Base-by-base conservation (phyloP, 2,329 filamentous ascomycete species). In the Verticillium nonalfalfae region DNA sequence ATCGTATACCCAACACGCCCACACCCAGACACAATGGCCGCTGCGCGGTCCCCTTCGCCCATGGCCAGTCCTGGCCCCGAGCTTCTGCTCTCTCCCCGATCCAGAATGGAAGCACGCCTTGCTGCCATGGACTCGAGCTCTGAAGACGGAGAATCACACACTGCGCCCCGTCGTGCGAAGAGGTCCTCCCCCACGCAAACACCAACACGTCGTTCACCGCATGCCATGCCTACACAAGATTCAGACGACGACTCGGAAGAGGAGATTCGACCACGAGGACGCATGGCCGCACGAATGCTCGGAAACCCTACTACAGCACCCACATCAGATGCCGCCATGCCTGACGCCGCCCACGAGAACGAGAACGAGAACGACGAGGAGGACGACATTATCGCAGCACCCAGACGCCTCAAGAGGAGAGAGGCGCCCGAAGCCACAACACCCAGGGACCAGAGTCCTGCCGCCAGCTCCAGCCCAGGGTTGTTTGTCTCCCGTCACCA, bases 281-380 rank as follows among this genome's bases (percentile, higher is more conserved):
- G 84, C 59, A 78, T 91, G 66, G 88, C 88, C 13, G 81, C 88
- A 15, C 80, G 85, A 59, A 86, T 92, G 81, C 81, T 83, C 64
- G 81, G 71, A 52, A 66, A 64, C 36, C 61, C 63, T 26, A 57
- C 66, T n/a, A 59, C 31, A 26, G 66, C 73, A 64, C 67, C 71
- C 67, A 21, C 61, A 26, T 69, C 66, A 50, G 70, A 72, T 38
- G 64, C 72, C 66, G 63, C 70, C 65, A 67, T 67, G 66, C 58
- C 67, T 54, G 65, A 76, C 63, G 64, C 67, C 54, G 68, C 76
- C 50, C 68, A 73, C 3, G 69, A 71, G 1, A 73, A 76, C 1
- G 74, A 78, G n/a, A n/a, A n/a, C n/a, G n/a, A n/a, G n/a, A n/a
- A n/a, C n/a, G n/a, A n/a, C 15, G 78, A 80, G 3, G 76, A 79